phyloP scores from a whole-genome alignment of 2,329 filamentous ascomycete genomes.

The Botrytis paeoniae region DNA sequence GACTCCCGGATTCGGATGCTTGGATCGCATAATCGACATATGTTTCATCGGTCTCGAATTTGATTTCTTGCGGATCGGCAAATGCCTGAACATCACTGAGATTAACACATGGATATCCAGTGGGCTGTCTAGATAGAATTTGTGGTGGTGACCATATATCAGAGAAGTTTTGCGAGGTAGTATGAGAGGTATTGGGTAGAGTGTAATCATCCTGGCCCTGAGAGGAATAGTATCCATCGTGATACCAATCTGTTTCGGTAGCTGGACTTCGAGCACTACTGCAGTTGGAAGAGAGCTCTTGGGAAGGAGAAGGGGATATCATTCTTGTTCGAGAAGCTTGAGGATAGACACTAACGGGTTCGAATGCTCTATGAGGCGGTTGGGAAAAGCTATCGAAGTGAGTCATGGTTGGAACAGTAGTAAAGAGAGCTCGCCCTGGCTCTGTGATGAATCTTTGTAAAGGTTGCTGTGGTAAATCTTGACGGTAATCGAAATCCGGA shows the following conservation, averaged over 20 bases:
- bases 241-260: conserved; percentile 25
- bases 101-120: conserved; percentile 28
- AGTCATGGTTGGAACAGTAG: conserved; percentile 15
- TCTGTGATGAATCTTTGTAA: conserved; percentile 29
- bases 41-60: conserved; percentile 26
- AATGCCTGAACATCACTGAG: conserved; percentile 34
- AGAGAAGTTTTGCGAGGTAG: conserved; percentile 21
- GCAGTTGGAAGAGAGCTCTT: conserved; percentile 28
- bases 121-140: neutral
- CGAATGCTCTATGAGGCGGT: conserved; percentile 16
- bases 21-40: conserved; percentile 20
- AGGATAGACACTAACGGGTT: conserved; percentile 26
- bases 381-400: conserved; percentile 7
- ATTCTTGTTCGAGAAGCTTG: conserved; percentile 21
- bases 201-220: conserved; percentile 22
- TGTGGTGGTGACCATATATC: conserved; percentile 12
- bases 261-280: conserved; percentile 29
- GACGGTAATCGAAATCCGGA: conserved; percentile 11
- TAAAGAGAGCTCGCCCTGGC: conserved; percentile 24
- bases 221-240: conserved; percentile 26
- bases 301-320: conserved; percentile 30
- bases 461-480: conserved; percentile 23
- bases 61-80: conserved; percentile 28
- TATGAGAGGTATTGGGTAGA: conserved; percentile 6
- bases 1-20: neutral